Conservation (phyloP, 1,284 basidiomycete genomes). For the Ceratorhiza oryzae-sativae region DNA sequence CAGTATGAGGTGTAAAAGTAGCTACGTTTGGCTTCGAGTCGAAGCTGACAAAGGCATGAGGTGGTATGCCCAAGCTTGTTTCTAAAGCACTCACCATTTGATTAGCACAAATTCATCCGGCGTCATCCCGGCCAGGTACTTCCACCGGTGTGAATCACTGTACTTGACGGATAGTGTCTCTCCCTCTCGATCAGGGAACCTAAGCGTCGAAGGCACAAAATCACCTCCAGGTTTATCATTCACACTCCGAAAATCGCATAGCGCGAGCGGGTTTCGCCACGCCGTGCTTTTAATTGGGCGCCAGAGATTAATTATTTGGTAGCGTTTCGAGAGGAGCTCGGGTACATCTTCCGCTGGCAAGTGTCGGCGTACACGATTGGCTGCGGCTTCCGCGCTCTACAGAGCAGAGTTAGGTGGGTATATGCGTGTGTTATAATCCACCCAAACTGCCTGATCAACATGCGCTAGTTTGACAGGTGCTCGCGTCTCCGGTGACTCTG, state of each 20-base stretch:
- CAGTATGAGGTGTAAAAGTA: slow-evolving; percentile 64
- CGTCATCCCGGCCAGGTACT: slow-evolving; percentile 66
- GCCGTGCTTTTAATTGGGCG: slow-evolving; percentile 63
- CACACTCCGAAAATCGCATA: slow-evolving; percentile 68
- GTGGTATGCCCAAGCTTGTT: too few species aligned
- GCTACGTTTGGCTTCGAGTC: slow-evolving; percentile 64
- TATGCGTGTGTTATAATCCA: not conserved
- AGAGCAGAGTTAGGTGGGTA: slow-evolving; percentile 57
- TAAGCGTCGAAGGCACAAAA: slow-evolving; percentile 59
- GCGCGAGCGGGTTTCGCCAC: slow-evolving; percentile 65
- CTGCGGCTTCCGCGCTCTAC: slow-evolving; percentile 61
- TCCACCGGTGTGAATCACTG: slow-evolving; percentile 66
- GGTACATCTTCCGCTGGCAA: slow-evolving; percentile 59
- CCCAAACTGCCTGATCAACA: not conserved
- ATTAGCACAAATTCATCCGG: slow-evolving; percentile 70
- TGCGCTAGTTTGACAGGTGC: slow-evolving; percentile 53
- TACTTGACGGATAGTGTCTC: slow-evolving; percentile 64
- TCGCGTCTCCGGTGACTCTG: slow-evolving; percentile 54
- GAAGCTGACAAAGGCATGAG: slow-evolving; percentile 51
- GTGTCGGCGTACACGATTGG: slow-evolving; percentile 61
- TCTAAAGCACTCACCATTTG: slow-evolving; percentile 62
- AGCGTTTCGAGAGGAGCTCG: slow-evolving; percentile 56
- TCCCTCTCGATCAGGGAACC: slow-evolving; percentile 63
- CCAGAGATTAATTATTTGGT: slow-evolving; percentile 79
- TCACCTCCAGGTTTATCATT: slow-evolving; percentile 52